Evolutionary conservation across 1,139 yeast species (phyloP).

Genomic region (Candida sp.): DNA sequence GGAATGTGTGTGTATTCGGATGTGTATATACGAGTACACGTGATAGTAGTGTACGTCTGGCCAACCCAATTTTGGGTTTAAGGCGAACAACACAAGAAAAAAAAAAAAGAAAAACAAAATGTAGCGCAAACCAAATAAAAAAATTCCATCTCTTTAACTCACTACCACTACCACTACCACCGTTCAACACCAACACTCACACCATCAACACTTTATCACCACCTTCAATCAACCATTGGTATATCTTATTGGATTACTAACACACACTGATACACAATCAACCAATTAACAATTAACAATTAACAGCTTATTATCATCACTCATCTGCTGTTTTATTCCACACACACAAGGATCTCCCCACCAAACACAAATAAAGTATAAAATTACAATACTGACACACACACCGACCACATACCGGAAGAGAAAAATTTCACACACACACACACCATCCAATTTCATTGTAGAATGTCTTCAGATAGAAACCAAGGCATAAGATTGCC

Average conservation of each 20-base stretch:
- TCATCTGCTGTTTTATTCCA: too few relatives aligned
- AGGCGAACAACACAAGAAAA: background rate
- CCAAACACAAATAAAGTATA: background rate
- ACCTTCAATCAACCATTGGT: background rate
- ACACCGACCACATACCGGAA: background rate
- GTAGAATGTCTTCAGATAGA: constrained; percentile 6
- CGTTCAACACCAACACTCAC: background rate
- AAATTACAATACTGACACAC: background rate
- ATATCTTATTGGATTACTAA: background rate
- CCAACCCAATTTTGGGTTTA: background rate
- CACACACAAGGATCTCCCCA: background rate
- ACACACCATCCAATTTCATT: background rate
- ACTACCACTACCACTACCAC: background rate
- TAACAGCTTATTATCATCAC: too few relatives aligned
- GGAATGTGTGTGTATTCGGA: too few relatives aligned
- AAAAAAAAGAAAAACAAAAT: background rate
- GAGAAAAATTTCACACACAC: background rate
- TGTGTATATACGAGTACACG: too few relatives aligned
- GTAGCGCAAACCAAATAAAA: background rate
- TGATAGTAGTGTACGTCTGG: too few relatives aligned
- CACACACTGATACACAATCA: background rate
- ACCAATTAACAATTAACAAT: too few relatives aligned
- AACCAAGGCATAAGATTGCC: constrained; percentile 12
- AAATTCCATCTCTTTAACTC: background rate
- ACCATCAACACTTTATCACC: background rate